Evolutionary conservation across 306 rosid species (phyloP).

Genomic region (Cucumis hystrix): DNA sequence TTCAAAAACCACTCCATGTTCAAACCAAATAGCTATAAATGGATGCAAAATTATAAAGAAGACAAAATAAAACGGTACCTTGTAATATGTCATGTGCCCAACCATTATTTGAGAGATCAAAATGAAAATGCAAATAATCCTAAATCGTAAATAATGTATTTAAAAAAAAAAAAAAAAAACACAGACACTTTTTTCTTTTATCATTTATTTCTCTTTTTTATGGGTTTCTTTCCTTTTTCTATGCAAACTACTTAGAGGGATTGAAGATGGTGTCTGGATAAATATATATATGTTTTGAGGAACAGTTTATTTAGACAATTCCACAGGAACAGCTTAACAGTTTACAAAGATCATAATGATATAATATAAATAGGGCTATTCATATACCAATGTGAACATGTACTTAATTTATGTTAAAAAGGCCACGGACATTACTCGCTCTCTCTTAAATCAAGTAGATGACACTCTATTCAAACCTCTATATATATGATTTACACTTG

Average conservation of each 20-base stretch:
- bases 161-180: background rate
- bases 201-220: background rate
- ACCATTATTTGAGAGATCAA: background rate
- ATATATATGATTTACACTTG: too few species aligned
- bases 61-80: slow-evolving; percentile 1
- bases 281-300: background rate
- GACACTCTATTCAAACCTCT: too few species aligned
- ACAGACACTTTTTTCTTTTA: background rate
- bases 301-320: background rate
- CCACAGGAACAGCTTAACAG: background rate
- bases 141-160: background rate
- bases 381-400: too few species aligned
- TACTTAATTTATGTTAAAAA: too few species aligned
- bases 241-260: background rate
- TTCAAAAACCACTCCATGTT: background rate
- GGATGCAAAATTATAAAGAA: background rate
- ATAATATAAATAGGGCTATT: too few species aligned
- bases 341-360: too few species aligned
- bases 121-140: background rate
- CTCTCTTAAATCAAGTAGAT: too few species aligned
- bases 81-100: background rate
- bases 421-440: too few species aligned
- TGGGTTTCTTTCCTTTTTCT: background rate
- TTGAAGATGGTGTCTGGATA: background rate
- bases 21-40: background rate